Percentiles rank a stretch among this genome's conserved stretches.
Evolutionary conservation across 371 early-diverging fungal species (phyloP).

Genomic region (Lichtheimia ornata): DNA sequence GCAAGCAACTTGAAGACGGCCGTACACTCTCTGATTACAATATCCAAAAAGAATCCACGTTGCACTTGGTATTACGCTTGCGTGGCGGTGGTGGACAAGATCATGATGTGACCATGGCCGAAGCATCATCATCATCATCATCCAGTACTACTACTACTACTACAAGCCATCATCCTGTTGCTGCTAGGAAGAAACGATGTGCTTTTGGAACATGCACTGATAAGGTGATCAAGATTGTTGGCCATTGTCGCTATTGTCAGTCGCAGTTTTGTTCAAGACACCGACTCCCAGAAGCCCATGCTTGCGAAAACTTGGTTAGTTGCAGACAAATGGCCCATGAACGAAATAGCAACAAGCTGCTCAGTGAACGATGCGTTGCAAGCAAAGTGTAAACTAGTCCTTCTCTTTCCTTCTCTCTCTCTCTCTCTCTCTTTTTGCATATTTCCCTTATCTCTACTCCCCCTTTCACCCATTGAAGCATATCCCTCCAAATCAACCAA

Average conservation of each 20-base stretch:
- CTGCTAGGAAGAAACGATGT: slow-evolving; percentile 31
- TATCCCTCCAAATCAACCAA: no score
- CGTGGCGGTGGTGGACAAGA: slow-evolving; percentile 66
- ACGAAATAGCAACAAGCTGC: slow-evolving; percentile 50
- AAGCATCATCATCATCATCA: background rate
- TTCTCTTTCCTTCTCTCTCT: background rate
- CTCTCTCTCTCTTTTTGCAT: background rate
- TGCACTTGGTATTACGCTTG: slow-evolving; percentile 94
- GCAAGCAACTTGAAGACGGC: slow-evolving; percentile 98
- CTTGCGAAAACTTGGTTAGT: slow-evolving; percentile 58
- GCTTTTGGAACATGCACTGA: slow-evolving; percentile 41
- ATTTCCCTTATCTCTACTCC: background rate
- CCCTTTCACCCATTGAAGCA: background rate
- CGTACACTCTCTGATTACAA: slow-evolving; percentile 81
- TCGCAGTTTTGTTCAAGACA: slow-evolving; percentile 59
- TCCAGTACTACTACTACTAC: no score
- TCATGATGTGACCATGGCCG: background rate
- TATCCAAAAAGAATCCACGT: slow-evolving; percentile 93
- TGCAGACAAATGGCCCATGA: slow-evolving; percentile 58
- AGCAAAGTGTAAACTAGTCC: slow-evolving; percentile 51
- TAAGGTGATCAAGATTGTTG: slow-evolving; percentile 45
- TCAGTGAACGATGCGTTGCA: slow-evolving; percentile 69
- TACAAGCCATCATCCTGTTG: no score
- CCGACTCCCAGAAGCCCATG: slow-evolving; percentile 72
- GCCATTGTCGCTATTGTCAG: slow-evolving; percentile 54